Evolutionary conservation across 371 early-diverging fungal genomes (phyloP), one percentile per base, ranked within the genome.

Genomic region (Batrachochytrium dendrobatidis): DNA sequence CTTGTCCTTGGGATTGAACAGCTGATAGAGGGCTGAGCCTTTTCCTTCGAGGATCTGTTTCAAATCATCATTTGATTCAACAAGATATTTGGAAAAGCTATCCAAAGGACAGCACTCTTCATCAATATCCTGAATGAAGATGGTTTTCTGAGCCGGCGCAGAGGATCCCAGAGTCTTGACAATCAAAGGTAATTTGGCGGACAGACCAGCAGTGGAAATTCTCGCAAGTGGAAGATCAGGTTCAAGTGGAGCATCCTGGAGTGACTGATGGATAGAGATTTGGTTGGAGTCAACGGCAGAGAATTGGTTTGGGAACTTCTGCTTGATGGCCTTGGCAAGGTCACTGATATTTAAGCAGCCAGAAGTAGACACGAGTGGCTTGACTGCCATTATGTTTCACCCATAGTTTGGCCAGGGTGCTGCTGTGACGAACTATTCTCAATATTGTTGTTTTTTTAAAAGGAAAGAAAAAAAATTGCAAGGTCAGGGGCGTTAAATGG

Each of bases 121-220:
- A 51, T 51, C 51, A 51, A 51, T 51, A 51, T 51, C 51, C 20
- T 51, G 51, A 20, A 51, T 51, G 20, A 51, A 51, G 15, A 51
- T 20, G 25, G 20, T 51, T n/a, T 20, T 51, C 24, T 51, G 51
- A 51, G 17, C n/a, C n/a, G n/a, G n/a, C n/a, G n/a, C n/a, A n/a
- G n/a, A n/a, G n/a, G n/a, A n/a, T n/a, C n/a, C n/a, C n/a, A n/a
- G n/a, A n/a, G n/a, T n/a, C n/a, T n/a, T n/a, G n/a, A n/a, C n/a
- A n/a, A n/a, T n/a, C n/a, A n/a, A n/a, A n/a, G n/a, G n/a, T n/a
- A n/a, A n/a, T n/a, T n/a, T n/a, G n/a, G n/a, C n/a, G n/a, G n/a
- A n/a, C n/a, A n/a, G n/a, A n/a, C n/a, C n/a, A n/a, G n/a, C n/a
- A 39, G 15, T 20, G 39, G n/a, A n/a, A n/a, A n/a, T n/a, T n/a